Evolutionary conservation across 805 yeast genomes (phyloP).

Genomic region (Saccharomycopsis fermentans): DNA sequence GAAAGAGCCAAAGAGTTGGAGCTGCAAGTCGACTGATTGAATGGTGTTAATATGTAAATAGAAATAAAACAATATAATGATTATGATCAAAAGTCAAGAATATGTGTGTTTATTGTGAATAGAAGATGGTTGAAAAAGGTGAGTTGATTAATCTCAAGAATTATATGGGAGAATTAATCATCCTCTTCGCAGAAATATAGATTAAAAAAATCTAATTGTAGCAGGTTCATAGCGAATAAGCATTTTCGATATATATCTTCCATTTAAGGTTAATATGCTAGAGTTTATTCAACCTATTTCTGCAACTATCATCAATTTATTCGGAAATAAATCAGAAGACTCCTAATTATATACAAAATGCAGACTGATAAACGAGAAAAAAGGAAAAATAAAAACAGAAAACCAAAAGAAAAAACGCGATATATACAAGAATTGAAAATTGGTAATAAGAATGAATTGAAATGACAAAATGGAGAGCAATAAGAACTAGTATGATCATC

Average conservation of each 20-base stretch:
- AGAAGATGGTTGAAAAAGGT: background rate
- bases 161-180: too few species aligned
- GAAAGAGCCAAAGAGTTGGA: constrained; percentile 30
- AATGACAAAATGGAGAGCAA: background rate
- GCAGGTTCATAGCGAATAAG: too few species aligned
- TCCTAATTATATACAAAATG: background rate
- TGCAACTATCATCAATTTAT: too few species aligned
- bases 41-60: background rate
- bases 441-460: background rate
- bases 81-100: background rate
- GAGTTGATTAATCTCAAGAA: too few species aligned
- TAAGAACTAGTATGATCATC: background rate
- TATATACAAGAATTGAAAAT: background rate
- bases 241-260: background rate
- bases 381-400: background rate
- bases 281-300: background rate
- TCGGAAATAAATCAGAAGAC: too few species aligned
- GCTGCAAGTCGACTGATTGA: background rate
- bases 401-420: background rate
- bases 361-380: background rate
- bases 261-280: background rate
- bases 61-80: background rate
- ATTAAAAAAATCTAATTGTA: too few species aligned
- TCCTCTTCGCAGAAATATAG: too few species aligned
- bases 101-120: background rate